phyloP scores from a whole-genome alignment of 2,329 filamentous ascomycete species.

The Phialemonium atrogriseum region DNA sequence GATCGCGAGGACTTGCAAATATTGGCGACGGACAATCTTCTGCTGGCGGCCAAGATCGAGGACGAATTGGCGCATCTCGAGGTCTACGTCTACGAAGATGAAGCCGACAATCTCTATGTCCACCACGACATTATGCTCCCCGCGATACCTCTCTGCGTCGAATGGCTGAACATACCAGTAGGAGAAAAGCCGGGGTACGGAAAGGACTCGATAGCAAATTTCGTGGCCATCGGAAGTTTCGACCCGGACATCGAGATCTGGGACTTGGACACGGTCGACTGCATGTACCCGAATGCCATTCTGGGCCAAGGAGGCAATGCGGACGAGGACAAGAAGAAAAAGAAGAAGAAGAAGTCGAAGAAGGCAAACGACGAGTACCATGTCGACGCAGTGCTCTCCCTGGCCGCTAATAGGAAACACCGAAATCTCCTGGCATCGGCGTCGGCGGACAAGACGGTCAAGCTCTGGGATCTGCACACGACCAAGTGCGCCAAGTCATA shows the following conservation, averaged over 20 bases:
- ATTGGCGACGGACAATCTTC: conserved; percentile 82
- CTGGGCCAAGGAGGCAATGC: conserved; percentile 63
- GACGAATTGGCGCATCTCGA: conserved; percentile 95
- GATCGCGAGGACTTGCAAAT: conserved; percentile 93
- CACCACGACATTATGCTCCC: conserved; percentile 99
- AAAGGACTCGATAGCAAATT: conserved; percentile 69
- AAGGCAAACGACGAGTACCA: conserved; percentile 89
- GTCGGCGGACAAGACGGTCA: conserved; percentile 94
- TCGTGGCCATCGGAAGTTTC: conserved; percentile 92
- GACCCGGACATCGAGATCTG: conserved; percentile 98
- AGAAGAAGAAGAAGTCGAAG: conserved; percentile 81
- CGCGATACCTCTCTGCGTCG: conserved; percentile 87
- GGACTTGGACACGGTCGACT: conserved; percentile 92
- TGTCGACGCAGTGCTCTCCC: conserved; percentile 84
- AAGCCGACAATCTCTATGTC: conserved; percentile 92
- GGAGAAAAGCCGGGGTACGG: conserved; percentile 56
- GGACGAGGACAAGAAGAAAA: conserved; percentile 49
- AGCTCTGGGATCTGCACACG: conserved; percentile 94
- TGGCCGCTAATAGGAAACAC: conserved; percentile 88
- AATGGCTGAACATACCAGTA: conserved; percentile 93
- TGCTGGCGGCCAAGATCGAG: conserved; percentile 88
- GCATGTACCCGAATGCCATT: conserved; percentile 97
- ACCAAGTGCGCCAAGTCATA: conserved; percentile 93
- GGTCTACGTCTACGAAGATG: conserved; percentile 95
- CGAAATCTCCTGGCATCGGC: conserved; percentile 90